Percentiles rank a stretch among this genome's conserved stretches.
Evolutionary conservation across 2,329 filamentous ascomycete genomes (phyloP).

Genomic region (Fusarium sp.): DNA sequence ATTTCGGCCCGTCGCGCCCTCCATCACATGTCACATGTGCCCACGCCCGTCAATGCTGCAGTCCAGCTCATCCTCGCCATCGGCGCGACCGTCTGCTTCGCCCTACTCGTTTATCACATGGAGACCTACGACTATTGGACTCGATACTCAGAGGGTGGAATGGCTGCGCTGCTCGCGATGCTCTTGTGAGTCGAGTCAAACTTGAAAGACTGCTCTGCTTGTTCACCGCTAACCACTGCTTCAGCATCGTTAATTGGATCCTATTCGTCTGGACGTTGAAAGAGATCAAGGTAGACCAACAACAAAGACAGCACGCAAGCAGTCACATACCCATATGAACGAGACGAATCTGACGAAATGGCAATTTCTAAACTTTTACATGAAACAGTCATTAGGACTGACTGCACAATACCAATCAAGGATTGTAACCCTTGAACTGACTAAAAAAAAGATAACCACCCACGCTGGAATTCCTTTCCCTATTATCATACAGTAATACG

Average conservation of each 20-base stretch:
- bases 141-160: slow-evolving; percentile 26
- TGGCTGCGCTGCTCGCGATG: slow-evolving; percentile 38
- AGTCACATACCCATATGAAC: slow-evolving; percentile 37
- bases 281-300: slow-evolving; percentile 21
- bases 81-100: slow-evolving; percentile 37
- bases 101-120: slow-evolving; percentile 35
- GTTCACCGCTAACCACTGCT: neutral
- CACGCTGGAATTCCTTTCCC: neutral
- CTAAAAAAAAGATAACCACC: neutral
- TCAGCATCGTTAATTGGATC: slow-evolving; percentile 35
- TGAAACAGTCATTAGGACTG: neutral
- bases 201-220: too few relatives aligned
- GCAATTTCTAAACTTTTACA: slow-evolving; percentile 9
- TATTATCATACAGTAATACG: slow-evolving; percentile 18
- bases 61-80: slow-evolving; percentile 39
- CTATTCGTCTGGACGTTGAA: slow-evolving; percentile 33
- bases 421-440: neutral
- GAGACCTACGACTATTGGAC: slow-evolving; percentile 29
- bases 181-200: slow-evolving; percentile 35
- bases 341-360: neutral
- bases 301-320: slow-evolving; percentile 12
- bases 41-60: slow-evolving; percentile 20
- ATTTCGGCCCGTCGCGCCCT: slow-evolving; percentile 34
- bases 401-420: slow-evolving; percentile 4
- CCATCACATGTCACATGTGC: slow-evolving; percentile 36